Evolutionary conservation across 805 yeast species (phyloP).

Genomic region (Metschnikowia amazonensis): DNA sequence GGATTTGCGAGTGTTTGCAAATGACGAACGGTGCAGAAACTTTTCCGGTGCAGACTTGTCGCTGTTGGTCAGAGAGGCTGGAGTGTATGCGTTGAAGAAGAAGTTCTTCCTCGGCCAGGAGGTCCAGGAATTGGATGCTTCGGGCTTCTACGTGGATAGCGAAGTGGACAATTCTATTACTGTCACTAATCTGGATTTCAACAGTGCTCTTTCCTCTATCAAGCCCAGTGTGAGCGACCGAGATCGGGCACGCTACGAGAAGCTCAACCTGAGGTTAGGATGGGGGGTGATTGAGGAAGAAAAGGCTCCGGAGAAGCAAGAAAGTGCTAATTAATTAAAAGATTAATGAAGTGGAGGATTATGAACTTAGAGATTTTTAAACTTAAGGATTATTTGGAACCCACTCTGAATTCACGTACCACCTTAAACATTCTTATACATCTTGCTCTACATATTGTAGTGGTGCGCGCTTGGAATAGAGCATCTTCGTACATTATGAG

Average conservation of each 20-base stretch:
- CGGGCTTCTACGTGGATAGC: slow-evolving; percentile 34
- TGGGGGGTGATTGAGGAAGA: slow-evolving; percentile 50
- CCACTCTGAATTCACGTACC: no score
- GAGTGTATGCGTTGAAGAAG: slow-evolving; percentile 78
- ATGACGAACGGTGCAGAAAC: slow-evolving; percentile 77
- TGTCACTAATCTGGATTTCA: slow-evolving; percentile 68
- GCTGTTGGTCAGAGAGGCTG: slow-evolving; percentile 90
- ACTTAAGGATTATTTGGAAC: no score
- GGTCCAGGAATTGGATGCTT: slow-evolving; percentile 36
- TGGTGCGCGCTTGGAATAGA: no score
- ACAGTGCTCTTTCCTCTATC: slow-evolving; percentile 64
- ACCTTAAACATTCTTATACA: no score
- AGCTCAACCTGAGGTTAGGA: slow-evolving; percentile 68
- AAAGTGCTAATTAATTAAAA: not conserved
- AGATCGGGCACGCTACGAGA: slow-evolving; percentile 75
- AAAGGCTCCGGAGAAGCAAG: slow-evolving; percentile 17
- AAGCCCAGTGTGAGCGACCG: slow-evolving; percentile 88
- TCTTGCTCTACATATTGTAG: no score
- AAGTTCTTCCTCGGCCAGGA: slow-evolving; percentile 52
- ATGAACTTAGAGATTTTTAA: not conserved
- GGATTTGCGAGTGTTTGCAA: slow-evolving; percentile 58
- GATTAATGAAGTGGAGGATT: no score
- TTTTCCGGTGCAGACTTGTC: slow-evolving; percentile 96
- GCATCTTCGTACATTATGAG: no score
- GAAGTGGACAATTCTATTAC: slow-evolving; percentile 35